Base-by-base conservation (phyloP, 768 basidiomycete species). In the Lentinula edodes region DNA sequence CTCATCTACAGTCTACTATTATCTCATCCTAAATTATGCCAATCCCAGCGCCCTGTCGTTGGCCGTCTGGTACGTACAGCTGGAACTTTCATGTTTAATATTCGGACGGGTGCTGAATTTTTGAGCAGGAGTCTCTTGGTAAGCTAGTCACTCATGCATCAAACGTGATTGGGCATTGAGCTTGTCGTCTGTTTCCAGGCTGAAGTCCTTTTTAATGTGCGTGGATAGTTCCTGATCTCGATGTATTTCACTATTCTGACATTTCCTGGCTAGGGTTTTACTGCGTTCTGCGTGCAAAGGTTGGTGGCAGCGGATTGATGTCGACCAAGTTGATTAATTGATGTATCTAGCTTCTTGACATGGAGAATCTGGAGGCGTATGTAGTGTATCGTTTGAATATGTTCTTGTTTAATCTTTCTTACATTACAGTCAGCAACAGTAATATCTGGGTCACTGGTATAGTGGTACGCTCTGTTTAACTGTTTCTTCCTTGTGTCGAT, bases 221-320 rank as follows among this genome's bases (percentile, higher is more conserved):
- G 75, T 67, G 6, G 45, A 7, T 16, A n/a, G n/a, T 43, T 16
- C 59, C 34, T 8, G 16, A 50, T 43, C 16, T 28, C 28, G 28
- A 15, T 38, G 23, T 18, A 32, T 13, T 20, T 15, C 39, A 9
- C 2, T 28, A 8, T 61, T 66, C 61, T 4, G 28, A 28, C 61
- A 68, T 6, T 60, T 59, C 9, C 1, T 48, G 64, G 62, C 16
- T 68, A 84, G 79, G 83, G 80, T 3, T 65, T 83, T 18, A 83
- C 80, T 12, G 80, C 77, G 5, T 71, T 77, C 45, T 68, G 83
- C 20, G 84, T 85, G 6, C 85, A 86, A 71, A 76, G 73, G 81
- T 80, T 36, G 41, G 74, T 69, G 15, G 16, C 20, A 15, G 6
- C 34, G 16, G 16, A 16, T n/a, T 36, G 20, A 32, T 16, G 10